Conservation (phyloP, 176 grass and related monocot genomes). For the Musa troglodytarum region DNA sequence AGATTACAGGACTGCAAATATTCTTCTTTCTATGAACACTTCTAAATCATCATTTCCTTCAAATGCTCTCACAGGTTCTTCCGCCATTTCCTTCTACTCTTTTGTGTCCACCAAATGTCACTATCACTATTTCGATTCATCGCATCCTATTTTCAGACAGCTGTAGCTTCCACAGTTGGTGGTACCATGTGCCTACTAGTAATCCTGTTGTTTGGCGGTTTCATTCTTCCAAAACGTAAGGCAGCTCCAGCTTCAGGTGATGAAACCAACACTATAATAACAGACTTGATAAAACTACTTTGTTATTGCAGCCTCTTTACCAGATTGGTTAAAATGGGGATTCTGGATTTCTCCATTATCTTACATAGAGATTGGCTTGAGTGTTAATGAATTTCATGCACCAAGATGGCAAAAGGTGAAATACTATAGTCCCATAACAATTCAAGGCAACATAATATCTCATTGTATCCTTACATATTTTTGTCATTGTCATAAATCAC, state of each 20-base stretch:
- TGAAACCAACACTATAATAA: neutral
- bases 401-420: slow-evolving; percentile 78
- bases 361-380: slow-evolving; percentile 64
- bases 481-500: neutral
- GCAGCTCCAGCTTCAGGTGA: neutral
- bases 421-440: neutral
- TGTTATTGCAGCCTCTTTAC: slow-evolving; percentile 42
- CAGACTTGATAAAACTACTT: neutral
- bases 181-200: neutral
- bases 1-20: neutral
- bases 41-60: slow-evolving; percentile 11
- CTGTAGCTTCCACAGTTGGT: neutral
- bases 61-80: neutral
- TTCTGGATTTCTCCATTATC: slow-evolving; percentile 84
- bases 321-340: slow-evolving; percentile 81
- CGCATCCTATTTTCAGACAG: neutral
- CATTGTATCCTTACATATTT: neutral
- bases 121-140: neutral
- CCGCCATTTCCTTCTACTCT: slow-evolving; percentile 2
- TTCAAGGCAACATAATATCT: neutral
- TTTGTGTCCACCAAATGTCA: slow-evolving; percentile 9
- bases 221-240: slow-evolving; percentile 16
- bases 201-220: neutral
- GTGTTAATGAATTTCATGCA: slow-evolving; percentile 77
- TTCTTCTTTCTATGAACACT: neutral